A percentile compares a stretch with the other conserved stretches of the same genome.
Conservation (phyloP, 2,329 filamentous ascomycete species). For the Annulohypoxylon truncatum region DNA sequence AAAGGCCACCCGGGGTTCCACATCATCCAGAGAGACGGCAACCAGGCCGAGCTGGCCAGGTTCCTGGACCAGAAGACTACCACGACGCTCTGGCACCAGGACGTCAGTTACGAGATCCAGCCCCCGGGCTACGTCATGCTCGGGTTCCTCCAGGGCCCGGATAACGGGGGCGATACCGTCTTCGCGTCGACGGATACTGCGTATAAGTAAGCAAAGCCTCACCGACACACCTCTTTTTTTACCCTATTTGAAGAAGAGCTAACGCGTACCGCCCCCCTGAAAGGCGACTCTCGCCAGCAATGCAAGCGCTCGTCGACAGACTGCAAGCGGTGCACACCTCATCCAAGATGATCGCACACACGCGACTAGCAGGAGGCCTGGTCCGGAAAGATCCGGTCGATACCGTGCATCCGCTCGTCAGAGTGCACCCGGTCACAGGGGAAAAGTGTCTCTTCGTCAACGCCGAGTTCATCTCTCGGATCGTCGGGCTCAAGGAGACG, state of each 20-base stretch:
- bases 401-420: conserved; percentile 18
- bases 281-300: background rate
- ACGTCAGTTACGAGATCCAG: conserved; percentile 19
- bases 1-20: conserved; percentile 16
- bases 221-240: background rate
- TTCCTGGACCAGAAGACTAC: conserved; percentile 17
- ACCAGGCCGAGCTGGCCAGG: conserved; percentile 7
- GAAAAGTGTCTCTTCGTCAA: conserved; percentile 61
- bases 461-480: conserved; percentile 60
- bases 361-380: conserved; percentile 7
- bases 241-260: background rate
- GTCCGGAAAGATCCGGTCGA: conserved; percentile 7
- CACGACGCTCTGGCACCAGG: conserved; percentile 19
- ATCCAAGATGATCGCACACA: conserved; percentile 16
- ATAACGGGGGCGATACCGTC: conserved; percentile 9
- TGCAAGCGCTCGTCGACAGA: background rate
- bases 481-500: conserved; percentile 60
- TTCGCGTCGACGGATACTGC: conserved; percentile 15
- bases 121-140: conserved; percentile 17
- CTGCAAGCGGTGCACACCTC: conserved; percentile 4
- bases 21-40: conserved; percentile 19
- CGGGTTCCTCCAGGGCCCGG: conserved; percentile 6
- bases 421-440: conserved; percentile 61
- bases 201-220: conserved; percentile 4
- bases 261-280: background rate